These are phyloP conservation scores for Calocera cornea DNA, from an alignment of 768 basidiomycete genomes.

Conservation along the genomic window DNA sequence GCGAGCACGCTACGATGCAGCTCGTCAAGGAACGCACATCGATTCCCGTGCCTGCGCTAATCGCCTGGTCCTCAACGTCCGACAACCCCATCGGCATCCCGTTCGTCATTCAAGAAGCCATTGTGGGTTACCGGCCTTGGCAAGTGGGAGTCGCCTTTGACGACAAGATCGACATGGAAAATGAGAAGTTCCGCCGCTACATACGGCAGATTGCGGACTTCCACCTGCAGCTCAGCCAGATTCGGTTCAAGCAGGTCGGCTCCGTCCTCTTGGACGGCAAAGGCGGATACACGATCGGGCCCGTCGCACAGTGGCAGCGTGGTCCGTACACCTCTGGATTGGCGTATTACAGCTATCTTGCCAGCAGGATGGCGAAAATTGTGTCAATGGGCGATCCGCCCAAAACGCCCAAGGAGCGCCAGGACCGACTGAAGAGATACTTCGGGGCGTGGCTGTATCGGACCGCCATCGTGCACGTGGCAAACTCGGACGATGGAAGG, in stretches of 20 bases:
- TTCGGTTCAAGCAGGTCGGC: background rate
- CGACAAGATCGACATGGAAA: background rate
- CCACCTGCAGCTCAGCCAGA: slow-evolving; percentile 5
- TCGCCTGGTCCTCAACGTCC: background rate
- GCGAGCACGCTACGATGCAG: background rate
- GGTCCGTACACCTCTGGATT: background rate
- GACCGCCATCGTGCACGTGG: background rate
- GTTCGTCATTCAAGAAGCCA: background rate
- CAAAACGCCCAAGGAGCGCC: background rate
- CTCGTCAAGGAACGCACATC: background rate
- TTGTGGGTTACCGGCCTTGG: background rate
- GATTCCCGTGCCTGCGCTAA: background rate
- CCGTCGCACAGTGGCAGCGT: background rate
- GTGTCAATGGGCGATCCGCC: background rate
- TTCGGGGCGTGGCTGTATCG: background rate
- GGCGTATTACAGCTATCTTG: background rate
- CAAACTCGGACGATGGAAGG: background rate
- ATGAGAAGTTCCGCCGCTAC: background rate
- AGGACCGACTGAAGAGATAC: background rate
- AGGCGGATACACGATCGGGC: background rate
- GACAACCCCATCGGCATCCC: background rate
- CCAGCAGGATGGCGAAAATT: background rate
- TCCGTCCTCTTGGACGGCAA: background rate
- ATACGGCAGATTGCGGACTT: background rate
- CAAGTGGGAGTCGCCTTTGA: background rate